Conservation (phyloP, 768 basidiomycete species). For the Pleurotus tuoliensis region DNA sequence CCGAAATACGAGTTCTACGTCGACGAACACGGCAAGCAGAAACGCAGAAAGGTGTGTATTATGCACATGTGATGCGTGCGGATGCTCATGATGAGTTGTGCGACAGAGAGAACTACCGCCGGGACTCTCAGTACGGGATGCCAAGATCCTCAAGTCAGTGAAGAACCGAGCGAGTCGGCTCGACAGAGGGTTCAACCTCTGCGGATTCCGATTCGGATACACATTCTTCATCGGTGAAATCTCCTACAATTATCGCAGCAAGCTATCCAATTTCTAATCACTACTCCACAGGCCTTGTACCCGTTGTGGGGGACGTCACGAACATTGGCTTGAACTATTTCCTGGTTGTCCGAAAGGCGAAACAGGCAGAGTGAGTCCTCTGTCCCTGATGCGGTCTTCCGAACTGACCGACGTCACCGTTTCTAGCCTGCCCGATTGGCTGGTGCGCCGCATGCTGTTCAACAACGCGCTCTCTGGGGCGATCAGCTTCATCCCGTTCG, state of each 20-base stretch:
- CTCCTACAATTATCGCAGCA: not conserved
- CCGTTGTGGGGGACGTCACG: conserved; percentile 63
- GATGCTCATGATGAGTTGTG: not conserved
- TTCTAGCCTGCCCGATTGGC: conserved; percentile 46
- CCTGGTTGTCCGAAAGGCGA: conserved; percentile 74
- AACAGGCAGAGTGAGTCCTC: conserved; percentile 50
- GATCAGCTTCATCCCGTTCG: conserved; percentile 63
- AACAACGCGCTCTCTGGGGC: conserved; percentile 70
- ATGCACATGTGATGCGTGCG: too few relatives aligned
- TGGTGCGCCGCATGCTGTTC: conserved; percentile 67
- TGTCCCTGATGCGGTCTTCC: too few relatives aligned
- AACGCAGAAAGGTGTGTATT: conserved; percentile 49
- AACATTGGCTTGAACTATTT: conserved; percentile 63
- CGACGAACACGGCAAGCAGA: conserved; percentile 51
- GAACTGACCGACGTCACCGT: too few relatives aligned
- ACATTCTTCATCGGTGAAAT: conserved; percentile 61
- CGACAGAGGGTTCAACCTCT: conserved; percentile 80
- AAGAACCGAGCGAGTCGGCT: conserved; percentile 78
- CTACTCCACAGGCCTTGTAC: conserved; percentile 43
- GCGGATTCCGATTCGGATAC: conserved; percentile 85
- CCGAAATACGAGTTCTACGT: conserved; percentile 68
- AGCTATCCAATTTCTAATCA: not conserved
- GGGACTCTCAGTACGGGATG: conserved; percentile 75
- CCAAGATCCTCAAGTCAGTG: conserved; percentile 68
- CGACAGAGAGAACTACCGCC: conserved; percentile 63